Percentiles rank a stretch among this genome's conserved stretches.
Conservation (phyloP, 192 early-diverging fungal species). For the Linnemannia hyalina region DNA sequence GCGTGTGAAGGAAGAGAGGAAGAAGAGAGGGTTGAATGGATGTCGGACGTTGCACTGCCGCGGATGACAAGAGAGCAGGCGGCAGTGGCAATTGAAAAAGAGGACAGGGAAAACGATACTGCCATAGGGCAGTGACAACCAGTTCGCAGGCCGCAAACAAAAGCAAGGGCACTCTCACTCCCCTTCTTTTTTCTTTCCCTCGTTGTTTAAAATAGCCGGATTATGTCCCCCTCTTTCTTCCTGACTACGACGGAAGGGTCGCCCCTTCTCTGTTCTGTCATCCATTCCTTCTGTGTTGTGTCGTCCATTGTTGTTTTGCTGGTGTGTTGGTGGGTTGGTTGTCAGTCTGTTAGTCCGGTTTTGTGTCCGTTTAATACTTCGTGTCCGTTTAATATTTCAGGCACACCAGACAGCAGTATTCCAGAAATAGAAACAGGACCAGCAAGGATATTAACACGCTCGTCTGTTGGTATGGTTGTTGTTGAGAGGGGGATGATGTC, state of each 20-base stretch:
- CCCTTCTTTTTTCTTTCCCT: neutral
- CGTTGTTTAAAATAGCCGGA: too few relatives aligned
- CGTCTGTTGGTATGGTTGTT: neutral
- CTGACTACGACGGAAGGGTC: too few relatives aligned
- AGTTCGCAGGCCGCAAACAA: neutral
- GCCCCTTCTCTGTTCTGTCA: too few relatives aligned
- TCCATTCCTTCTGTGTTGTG: too few relatives aligned
- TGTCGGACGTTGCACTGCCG: neutral
- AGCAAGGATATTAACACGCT: neutral
- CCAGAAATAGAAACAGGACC: slow-evolving; percentile 1
- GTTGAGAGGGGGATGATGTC: too few relatives aligned
- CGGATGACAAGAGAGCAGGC: neutral
- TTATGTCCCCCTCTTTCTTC: too few relatives aligned
- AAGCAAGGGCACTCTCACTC: neutral
- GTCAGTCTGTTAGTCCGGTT: too few relatives aligned
- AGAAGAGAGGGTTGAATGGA: neutral
- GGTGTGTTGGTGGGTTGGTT: too few relatives aligned
- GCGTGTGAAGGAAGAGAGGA: neutral
- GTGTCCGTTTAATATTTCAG: too few relatives aligned
- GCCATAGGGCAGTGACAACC: too few relatives aligned
- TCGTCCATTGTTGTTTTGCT: too few relatives aligned
- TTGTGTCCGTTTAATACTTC: neutral
- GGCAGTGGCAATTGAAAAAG: neutral
- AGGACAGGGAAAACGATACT: neutral
- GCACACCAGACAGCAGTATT: neutral